Conservation (phyloP, 768 basidiomycete species). For the Clathrus columnatus region DNA sequence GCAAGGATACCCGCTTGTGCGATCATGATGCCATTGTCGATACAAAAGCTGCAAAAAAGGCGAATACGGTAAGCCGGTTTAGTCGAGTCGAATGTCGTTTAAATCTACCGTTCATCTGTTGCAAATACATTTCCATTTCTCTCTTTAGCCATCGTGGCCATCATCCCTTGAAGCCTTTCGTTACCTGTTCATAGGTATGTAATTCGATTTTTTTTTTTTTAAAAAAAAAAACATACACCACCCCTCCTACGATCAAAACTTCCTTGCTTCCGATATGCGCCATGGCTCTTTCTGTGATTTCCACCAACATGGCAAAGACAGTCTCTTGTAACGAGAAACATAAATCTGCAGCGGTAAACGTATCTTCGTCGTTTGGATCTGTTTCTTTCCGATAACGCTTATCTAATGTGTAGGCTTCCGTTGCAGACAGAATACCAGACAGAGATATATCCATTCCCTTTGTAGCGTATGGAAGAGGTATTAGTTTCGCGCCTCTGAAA, state of each 20-base stretch:
- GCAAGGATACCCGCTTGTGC: conserved; percentile 93
- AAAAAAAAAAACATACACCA: conserved; percentile 63
- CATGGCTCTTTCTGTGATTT: conserved; percentile 99
- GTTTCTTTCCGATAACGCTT: conserved; percentile 59
- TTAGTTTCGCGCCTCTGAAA: conserved; percentile 68
- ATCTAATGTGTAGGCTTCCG: conserved; percentile 81
- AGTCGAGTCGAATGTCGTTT: not conserved
- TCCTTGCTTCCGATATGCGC: conserved; percentile 96
- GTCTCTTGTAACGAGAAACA: conserved; percentile 98
- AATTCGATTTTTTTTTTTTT: not conserved
- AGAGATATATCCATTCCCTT: conserved; percentile 98
- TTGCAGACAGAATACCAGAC: conserved; percentile 85
- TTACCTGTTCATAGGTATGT: conserved; percentile 52
- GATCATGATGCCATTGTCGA: conserved; percentile 99
- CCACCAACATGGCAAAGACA: conserved; percentile 95
- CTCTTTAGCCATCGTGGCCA: conserved; percentile 94
- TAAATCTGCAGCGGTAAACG: conserved; percentile 90
- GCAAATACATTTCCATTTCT: conserved; percentile 86
- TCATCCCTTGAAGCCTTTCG: conserved; percentile 92
- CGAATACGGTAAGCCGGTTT: not conserved
- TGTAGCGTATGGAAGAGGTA: conserved; percentile 86
- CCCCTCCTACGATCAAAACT: conserved; percentile 95
- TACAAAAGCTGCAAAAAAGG: conserved; percentile 72
- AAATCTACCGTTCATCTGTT: conserved; percentile 86
- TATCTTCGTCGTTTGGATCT: conserved; percentile 45